Evolutionary conservation across 2,329 filamentous ascomycete genomes (phyloP), one percentile per base, ranked within the genome.

Genomic region (Penicillium crustosum): DNA sequence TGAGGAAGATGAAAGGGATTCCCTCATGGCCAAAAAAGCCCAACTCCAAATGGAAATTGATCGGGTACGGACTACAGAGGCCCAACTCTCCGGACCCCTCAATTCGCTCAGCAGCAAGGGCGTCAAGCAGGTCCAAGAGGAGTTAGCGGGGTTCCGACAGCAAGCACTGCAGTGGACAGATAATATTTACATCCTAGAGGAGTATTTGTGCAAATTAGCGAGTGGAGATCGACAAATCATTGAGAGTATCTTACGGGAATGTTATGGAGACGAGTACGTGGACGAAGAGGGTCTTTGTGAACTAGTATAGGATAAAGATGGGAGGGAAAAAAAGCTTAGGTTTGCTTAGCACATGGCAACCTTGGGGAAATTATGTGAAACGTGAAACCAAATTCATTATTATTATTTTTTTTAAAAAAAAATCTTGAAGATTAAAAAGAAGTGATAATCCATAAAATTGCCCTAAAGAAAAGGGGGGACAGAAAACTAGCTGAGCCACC

Each of bases 241-340:
- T 21, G 64, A 73, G n/a, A 63, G 61, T 4, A 68, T 83, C 17
- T 75, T 78, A 65, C 75, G 71, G 53, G 73, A 76, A 44, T 77
- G 76, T 49, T 86, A 85, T 62, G 81, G 79, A 9, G 78, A 79
- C 23, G 82, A 86, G 64, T 84, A 79, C 65, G 79, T 81, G 55
- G 83, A 86, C 55, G 82, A 80, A 39, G 77, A 78, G 47, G 79
- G 80, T 8, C 70, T 85, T 61, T 72, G 73, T 27, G 82, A 80
- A 59, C 60, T 78, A n/a, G n/a, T n/a, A 41, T 17, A 41, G 35
- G 12, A 27, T 25, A 36, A 17, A n/a, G 15, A 33, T 33, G 4
- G 7, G 19, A 7, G 9, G 19, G 29, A n/a, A 25, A 25, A 45
- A 55, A 55, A 55, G 53, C 53, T 55, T 55, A 55, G 45, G 38